phyloP scores from a whole-genome alignment of 352 stramenopile species.

The Phytophthora brassicae region DNA sequence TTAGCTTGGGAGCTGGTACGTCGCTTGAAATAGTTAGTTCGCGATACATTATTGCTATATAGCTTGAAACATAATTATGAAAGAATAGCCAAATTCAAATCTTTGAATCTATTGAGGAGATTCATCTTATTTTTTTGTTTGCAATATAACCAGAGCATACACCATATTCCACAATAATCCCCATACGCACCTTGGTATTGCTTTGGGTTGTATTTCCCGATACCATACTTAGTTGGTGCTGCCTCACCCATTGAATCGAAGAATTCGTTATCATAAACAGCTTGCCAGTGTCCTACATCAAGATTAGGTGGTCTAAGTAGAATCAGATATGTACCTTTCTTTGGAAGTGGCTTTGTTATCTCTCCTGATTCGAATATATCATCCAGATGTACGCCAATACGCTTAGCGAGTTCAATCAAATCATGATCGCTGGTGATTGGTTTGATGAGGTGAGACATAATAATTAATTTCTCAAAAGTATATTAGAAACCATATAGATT shows the following conservation, averaged over 20 bases:
- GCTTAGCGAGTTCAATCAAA: slow-evolving; percentile 1
- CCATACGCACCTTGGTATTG: slow-evolving; percentile 17
- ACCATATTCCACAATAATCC: slow-evolving; percentile 22
- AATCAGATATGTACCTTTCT: slow-evolving; percentile 17
- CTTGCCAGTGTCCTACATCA: slow-evolving; percentile 17
- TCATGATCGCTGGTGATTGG: slow-evolving; percentile 9
- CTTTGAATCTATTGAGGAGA: slow-evolving; percentile 13
- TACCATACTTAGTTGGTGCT: slow-evolving; percentile 5
- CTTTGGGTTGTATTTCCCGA: slow-evolving; percentile 12
- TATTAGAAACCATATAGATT: slow-evolving; percentile 8
- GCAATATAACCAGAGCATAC: slow-evolving; percentile 14
- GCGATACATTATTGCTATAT: slow-evolving; percentile 18
- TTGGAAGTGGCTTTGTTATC: slow-evolving; percentile 3
- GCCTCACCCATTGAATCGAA: slow-evolving; percentile 24
- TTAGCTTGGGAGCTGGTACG: slow-evolving; percentile 2
- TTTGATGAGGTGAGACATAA: slow-evolving; percentile 3
- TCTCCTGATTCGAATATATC: slow-evolving; percentile 4
- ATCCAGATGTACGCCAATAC: background rate
- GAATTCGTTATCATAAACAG: slow-evolving; percentile 12
- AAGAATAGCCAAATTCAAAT: slow-evolving; percentile 29
- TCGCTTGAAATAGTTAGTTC: slow-evolving; percentile 9
- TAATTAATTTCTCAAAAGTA: slow-evolving; percentile 5
- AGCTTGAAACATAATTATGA: background rate
- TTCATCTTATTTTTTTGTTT: slow-evolving; percentile 16
- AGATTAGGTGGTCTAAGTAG: slow-evolving; percentile 12